Conservation (phyloP, 768 basidiomycete species). For the Austroboletus festivus region DNA sequence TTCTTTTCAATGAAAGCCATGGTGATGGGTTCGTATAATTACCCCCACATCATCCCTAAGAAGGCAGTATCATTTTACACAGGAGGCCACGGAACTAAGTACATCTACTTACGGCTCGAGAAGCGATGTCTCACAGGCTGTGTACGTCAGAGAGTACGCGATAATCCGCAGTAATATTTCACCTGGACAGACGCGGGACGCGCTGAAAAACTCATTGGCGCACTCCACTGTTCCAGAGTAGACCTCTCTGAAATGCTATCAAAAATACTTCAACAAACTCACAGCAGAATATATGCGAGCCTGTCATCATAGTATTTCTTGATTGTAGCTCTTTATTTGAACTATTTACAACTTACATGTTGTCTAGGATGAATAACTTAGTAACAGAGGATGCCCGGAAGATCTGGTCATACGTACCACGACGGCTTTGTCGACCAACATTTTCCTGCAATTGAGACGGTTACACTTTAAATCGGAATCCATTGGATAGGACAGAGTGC, state of each 20-base stretch:
- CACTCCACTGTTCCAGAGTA: constrained; percentile 58
- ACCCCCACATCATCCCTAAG: constrained; percentile 57
- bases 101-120: constrained; percentile 63
- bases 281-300: constrained; percentile 88
- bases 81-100: not conserved
- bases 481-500: constrained; percentile 38
- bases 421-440: constrained; percentile 74
- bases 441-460: constrained; percentile 67
- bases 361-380: constrained; percentile 40
- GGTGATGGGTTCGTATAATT: constrained; percentile 13
- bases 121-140: constrained; percentile 79
- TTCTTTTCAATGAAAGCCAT: constrained; percentile 2
- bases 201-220: constrained; percentile 79
- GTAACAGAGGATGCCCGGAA: not conserved
- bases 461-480: constrained; percentile 78
- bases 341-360: constrained; percentile 41
- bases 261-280: constrained; percentile 10
- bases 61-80: not conserved
- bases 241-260: not conserved
- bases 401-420: constrained; percentile 53
- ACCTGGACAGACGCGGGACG: constrained; percentile 79
- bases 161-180: constrained; percentile 1
- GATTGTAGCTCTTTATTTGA: not conserved
- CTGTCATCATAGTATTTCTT: constrained; percentile 33
- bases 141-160: constrained; percentile 2